A percentile compares a stretch with the other conserved stretches of the same genome.
Evolutionary conservation across 345 rosid species (phyloP).

Genomic region (Garcia nutans): DNA sequence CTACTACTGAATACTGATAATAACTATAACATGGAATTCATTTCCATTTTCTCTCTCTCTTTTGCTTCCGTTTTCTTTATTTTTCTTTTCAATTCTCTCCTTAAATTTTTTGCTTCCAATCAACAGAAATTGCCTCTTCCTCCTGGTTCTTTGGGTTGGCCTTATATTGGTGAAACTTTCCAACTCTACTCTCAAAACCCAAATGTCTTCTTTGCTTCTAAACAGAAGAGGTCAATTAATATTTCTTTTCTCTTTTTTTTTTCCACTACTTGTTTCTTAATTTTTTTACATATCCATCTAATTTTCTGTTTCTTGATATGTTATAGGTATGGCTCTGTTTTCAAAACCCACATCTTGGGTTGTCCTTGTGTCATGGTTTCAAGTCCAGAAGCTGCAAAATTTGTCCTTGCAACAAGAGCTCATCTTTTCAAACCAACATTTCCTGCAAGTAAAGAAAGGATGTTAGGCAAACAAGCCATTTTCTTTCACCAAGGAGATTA

Average conservation of each 20-base stretch:
- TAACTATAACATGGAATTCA: slow-evolving; percentile 36
- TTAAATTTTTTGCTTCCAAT: slow-evolving; percentile 24
- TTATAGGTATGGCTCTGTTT: slow-evolving; percentile 65
- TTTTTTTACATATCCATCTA: too few species aligned
- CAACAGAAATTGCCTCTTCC: slow-evolving; percentile 55
- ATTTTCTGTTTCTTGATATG: neutral
- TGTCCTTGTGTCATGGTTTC: slow-evolving; percentile 91
- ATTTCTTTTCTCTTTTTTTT: neutral
- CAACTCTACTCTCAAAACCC: slow-evolving; percentile 92
- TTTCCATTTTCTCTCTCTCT: slow-evolving; percentile 15
- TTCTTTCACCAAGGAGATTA: slow-evolving; percentile 88
- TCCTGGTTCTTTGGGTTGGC: slow-evolving; percentile 85
- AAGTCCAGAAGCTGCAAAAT: slow-evolving; percentile 77
- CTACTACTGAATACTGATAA: neutral
- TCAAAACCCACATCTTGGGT: slow-evolving; percentile 80
- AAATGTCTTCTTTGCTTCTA: slow-evolving; percentile 70
- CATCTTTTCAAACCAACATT: slow-evolving; percentile 87
- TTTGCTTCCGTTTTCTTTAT: slow-evolving; percentile 32
- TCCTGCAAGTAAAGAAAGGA: slow-evolving; percentile 87
- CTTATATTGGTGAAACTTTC: slow-evolving; percentile 80
- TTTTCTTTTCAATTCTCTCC: slow-evolving; percentile 30
- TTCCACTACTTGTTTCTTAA: too few species aligned
- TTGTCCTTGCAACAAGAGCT: slow-evolving; percentile 61
- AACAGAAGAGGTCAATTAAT: slow-evolving; percentile 46
- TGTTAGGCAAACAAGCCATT: slow-evolving; percentile 77